These are phyloP conservation scores for Fusarium floridanum DNA, from an alignment of 2,329 filamentous ascomycete species.

Conservation along the genomic window DNA sequence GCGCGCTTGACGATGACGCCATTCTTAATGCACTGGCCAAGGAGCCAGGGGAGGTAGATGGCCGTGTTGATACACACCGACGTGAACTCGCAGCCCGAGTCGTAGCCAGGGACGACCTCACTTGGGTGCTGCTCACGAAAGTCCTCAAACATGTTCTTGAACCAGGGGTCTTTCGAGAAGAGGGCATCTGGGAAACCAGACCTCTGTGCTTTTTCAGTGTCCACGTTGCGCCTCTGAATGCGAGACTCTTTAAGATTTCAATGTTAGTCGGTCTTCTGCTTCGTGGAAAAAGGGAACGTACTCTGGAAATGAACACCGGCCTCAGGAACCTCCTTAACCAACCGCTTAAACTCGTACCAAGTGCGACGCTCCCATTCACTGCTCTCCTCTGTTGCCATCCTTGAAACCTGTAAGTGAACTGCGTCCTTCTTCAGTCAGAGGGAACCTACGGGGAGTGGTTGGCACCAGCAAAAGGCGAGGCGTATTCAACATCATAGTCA, in stretches of 20 bases:
- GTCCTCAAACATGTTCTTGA: constrained; percentile 77
- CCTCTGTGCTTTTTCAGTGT: constrained; percentile 56
- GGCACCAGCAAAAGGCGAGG: constrained; percentile 89
- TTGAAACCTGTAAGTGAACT: constrained; percentile 38
- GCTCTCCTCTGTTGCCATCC: constrained; percentile 58
- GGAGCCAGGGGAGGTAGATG: constrained; percentile 88
- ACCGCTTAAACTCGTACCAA: constrained; percentile 71
- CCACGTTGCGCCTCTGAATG: constrained; percentile 71
- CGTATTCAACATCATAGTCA: constrained; percentile 92
- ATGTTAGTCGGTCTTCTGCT: constrained; percentile 13
- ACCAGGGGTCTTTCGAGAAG: constrained; percentile 77
- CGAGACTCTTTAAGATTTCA: constrained; percentile 55
- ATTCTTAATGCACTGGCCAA: constrained; percentile 81
- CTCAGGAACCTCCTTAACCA: constrained; percentile 76
- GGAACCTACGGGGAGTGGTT: constrained; percentile 79
- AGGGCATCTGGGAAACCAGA: constrained; percentile 71
- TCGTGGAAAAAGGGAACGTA: constrained; percentile 44
- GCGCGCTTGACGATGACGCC: constrained; percentile 77
- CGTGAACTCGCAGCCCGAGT: constrained; percentile 81
- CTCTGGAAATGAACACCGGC: constrained; percentile 85
- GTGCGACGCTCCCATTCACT: constrained; percentile 73
- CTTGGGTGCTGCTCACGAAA: constrained; percentile 71
- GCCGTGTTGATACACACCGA: constrained; percentile 93
- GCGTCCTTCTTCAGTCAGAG: rapidly evolving
- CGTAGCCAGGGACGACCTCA: constrained; percentile 73